Conservation (phyloP, 768 basidiomycete species). For the Dacryopinax spathularia region DNA sequence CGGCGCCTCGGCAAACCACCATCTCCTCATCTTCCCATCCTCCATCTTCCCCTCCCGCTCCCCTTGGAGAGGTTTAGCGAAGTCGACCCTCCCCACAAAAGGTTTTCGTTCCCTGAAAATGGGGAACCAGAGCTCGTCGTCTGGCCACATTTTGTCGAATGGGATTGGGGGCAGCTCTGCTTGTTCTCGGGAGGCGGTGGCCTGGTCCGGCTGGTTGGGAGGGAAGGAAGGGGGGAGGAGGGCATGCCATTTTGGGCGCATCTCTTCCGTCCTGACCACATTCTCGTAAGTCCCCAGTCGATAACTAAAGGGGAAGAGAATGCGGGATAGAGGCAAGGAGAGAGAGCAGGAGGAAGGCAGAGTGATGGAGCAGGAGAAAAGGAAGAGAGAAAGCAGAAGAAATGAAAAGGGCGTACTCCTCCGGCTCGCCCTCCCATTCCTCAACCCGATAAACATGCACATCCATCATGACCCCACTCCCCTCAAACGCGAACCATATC, state of each 20-base stretch:
- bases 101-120: slow-evolving; percentile 32
- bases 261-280: slow-evolving; percentile 81
- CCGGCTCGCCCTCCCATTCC: slow-evolving; percentile 42
- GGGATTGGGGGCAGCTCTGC: slow-evolving; percentile 35
- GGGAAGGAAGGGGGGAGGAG: slow-evolving; percentile 12
- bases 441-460: slow-evolving; percentile 60
- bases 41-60: slow-evolving; percentile 5
- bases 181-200: not conserved
- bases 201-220: not conserved
- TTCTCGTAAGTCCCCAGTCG: too few relatives aligned
- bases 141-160: slow-evolving; percentile 46
- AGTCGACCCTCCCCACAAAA: slow-evolving; percentile 40
- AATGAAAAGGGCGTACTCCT: slow-evolving; percentile 39
- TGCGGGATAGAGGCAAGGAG: not conserved
- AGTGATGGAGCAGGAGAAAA: not conserved
- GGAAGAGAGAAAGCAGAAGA: not conserved
- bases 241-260: slow-evolving; percentile 72
- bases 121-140: slow-evolving; percentile 57
- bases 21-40: slow-evolving; percentile 18
- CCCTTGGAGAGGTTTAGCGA: slow-evolving; percentile 12
- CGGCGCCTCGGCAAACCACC: slow-evolving; percentile 24
- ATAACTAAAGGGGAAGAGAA: not conserved
- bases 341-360: not conserved
- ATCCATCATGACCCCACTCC: slow-evolving; percentile 45
- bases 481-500: slow-evolving; percentile 47